Evolutionary conservation across 495 filamentous ascomycete genomes (phyloP).

Genomic region (Hypoxylon fragiforme): DNA sequence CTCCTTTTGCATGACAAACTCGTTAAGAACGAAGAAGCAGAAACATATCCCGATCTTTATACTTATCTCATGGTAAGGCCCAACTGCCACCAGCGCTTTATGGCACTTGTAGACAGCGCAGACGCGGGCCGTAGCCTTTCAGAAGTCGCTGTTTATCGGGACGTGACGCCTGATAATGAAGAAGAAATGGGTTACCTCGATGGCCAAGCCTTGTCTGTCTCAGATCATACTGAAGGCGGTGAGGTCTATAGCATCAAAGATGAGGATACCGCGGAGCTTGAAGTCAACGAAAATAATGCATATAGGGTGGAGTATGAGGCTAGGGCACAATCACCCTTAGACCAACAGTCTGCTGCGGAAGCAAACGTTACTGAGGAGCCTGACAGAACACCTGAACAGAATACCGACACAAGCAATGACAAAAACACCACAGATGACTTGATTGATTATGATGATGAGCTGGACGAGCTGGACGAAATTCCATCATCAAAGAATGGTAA

Average conservation of each 20-base stretch:
- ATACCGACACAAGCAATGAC: slow-evolving; percentile 20
- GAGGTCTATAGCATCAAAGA: not conserved
- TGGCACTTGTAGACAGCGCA: slow-evolving; percentile 38
- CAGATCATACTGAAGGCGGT: slow-evolving; percentile 9
- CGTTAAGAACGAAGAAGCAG: slow-evolving; percentile 37
- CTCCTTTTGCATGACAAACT: slow-evolving; percentile 44
- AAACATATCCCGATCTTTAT: slow-evolving; percentile 28
- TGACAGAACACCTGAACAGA: slow-evolving; percentile 34
- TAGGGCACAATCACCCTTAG: slow-evolving; percentile 19
- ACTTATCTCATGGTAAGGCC: slow-evolving; percentile 39
- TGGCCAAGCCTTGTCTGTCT: slow-evolving; percentile 12
- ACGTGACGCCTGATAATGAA: slow-evolving; percentile 19
- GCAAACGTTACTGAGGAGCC: slow-evolving; percentile 10
- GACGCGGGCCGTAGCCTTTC: slow-evolving; percentile 36
- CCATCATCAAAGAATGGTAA: slow-evolving; percentile 35
- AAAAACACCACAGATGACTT: slow-evolving; percentile 15
- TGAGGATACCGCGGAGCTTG: not conserved
- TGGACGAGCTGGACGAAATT: no score
- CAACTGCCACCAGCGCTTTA: slow-evolving; percentile 37
- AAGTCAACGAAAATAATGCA: slow-evolving; percentile 13
- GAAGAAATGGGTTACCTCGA: slow-evolving; percentile 12
- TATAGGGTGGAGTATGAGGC: slow-evolving; percentile 24
- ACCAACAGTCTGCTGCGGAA: slow-evolving; percentile 6
- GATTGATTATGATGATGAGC: slow-evolving; percentile 42
- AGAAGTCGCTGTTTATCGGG: slow-evolving; percentile 36